Evolutionary conservation across 495 filamentous ascomycete genomes (phyloP).

Genomic region (Polyplosphaeria fusca): DNA sequence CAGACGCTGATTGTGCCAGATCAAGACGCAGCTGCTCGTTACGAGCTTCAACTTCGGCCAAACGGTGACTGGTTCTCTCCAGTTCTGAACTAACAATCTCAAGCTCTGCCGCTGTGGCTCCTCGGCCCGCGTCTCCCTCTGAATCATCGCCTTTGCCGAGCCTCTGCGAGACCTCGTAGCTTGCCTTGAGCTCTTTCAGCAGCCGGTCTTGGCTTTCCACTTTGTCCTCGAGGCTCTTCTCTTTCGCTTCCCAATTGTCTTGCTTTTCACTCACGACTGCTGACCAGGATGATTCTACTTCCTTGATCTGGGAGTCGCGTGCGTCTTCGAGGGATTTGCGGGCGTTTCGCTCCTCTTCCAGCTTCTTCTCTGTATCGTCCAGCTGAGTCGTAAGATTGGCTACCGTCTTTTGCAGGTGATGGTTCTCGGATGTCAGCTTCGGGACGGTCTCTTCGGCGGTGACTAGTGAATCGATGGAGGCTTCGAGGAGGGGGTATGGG

Average conservation of each 20-base stretch:
- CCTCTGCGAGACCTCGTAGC: conserved; percentile 92
- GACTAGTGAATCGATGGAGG: conserved; percentile 89
- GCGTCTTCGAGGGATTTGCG: conserved; percentile 72
- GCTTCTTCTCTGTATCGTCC: conserved; percentile 73
- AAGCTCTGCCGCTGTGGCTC: conserved; percentile 79
- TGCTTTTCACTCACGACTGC: conserved; percentile 92
- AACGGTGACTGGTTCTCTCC: conserved; percentile 78
- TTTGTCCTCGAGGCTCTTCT: conserved; percentile 87
- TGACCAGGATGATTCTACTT: conserved; percentile 85
- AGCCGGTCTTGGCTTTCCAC: conserved; percentile 89
- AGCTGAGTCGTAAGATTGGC: conserved; percentile 83
- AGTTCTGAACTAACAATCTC: conserved; percentile 90
- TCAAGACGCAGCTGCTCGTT: conserved; percentile 92
- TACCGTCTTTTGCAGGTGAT: conserved; percentile 76
- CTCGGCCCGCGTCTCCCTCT: conserved; percentile 49
- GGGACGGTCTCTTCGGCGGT: conserved; percentile 87
- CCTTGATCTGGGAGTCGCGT: conserved; percentile 73
- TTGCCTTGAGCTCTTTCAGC: conserved; percentile 91
- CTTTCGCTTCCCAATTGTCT: conserved; percentile 94
- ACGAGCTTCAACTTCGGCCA: conserved; percentile 88
- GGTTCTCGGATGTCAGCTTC: conserved; percentile 79
- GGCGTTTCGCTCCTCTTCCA: conserved; percentile 69
- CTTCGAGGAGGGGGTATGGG: conserved; percentile 93
- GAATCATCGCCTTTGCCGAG: conserved; percentile 67
- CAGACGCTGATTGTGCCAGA: conserved; percentile 82